phyloP scores from a whole-genome alignment of 2,329 filamentous ascomycete species.

The Seiridium unicorne region DNA sequence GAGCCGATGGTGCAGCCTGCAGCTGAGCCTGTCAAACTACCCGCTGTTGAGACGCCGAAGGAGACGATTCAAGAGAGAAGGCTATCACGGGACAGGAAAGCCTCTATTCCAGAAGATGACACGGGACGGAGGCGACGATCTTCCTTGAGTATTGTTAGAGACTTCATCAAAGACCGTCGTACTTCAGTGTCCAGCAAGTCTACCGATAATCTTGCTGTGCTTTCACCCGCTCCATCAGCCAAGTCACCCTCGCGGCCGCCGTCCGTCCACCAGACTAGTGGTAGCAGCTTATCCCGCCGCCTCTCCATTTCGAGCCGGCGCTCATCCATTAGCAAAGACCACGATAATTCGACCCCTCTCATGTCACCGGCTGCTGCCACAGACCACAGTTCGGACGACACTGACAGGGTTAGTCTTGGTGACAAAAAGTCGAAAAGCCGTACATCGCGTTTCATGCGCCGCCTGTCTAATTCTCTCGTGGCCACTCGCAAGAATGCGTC shows the following conservation, averaged over 20 bases:
- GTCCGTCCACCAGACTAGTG: conserved; percentile 41
- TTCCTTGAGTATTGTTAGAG: conserved; percentile 58
- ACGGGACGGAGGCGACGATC: conserved; percentile 48
- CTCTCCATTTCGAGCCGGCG: conserved; percentile 63
- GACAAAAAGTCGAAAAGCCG: conserved; percentile 49
- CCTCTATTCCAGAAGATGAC: conserved; percentile 28
- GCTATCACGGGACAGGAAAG: conserved; percentile 39
- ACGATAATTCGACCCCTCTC: conserved; percentile 24
- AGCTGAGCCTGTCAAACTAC: conserved; percentile 19
- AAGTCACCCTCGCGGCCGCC: conserved; percentile 47
- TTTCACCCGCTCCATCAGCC: conserved; percentile 27
- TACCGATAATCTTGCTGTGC: conserved; percentile 37
- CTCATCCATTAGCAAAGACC: conserved; percentile 50
- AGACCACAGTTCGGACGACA: conserved; percentile 47
- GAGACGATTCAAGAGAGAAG: conserved; percentile 49
- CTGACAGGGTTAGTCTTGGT: conserved; percentile 34
- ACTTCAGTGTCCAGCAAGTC: conserved; percentile 48
- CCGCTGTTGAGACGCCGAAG: conserved; percentile 28
- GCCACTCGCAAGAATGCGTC: conserved; percentile 41
- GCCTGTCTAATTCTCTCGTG: conserved; percentile 53
- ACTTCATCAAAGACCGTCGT: conserved; percentile 60
- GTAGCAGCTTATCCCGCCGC: conserved; percentile 54
- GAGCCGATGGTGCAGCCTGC: conserved; percentile 25
- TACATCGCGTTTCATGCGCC: conserved; percentile 57
- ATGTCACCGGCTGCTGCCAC: conserved; percentile 41